Evolutionary conservation across 495 filamentous ascomycete species (phyloP).

Genomic region (Penicillium subrubescens): DNA sequence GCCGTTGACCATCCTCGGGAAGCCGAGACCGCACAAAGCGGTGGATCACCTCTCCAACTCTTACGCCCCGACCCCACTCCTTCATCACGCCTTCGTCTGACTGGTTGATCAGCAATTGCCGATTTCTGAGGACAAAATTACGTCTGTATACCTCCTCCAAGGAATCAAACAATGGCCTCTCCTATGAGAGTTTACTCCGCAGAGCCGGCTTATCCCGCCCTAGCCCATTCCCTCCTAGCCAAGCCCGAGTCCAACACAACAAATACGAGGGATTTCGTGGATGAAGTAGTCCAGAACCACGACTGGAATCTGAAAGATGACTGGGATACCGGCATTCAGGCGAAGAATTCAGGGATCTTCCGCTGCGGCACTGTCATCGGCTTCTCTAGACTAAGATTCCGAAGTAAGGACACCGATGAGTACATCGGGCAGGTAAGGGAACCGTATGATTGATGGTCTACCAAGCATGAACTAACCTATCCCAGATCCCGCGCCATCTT

Average conservation of each 20-base stretch:
- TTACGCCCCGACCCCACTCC: background rate
- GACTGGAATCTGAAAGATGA: constrained; percentile 39
- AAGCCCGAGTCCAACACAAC: background rate
- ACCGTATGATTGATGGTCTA: background rate
- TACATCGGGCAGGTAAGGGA: constrained; percentile 37
- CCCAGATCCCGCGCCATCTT: constrained; percentile 23
- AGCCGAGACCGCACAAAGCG: constrained; percentile 13
- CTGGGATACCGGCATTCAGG: constrained; percentile 28
- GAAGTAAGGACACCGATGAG: constrained; percentile 31
- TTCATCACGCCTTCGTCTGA: background rate
- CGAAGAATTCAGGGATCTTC: constrained; percentile 24
- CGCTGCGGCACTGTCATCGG: constrained; percentile 39
- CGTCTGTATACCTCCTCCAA: background rate
- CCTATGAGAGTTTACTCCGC: constrained; percentile 26
- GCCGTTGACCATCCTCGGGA: background rate
- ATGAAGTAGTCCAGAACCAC: constrained; percentile 1
- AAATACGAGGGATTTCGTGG: background rate
- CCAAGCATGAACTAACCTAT: constrained; percentile 1
- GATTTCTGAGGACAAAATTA: background rate
- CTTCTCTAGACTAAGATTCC: constrained; percentile 38
- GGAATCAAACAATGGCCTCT: constrained; percentile 10
- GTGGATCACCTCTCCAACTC: constrained; percentile 8
- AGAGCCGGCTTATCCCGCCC: constrained; percentile 39
- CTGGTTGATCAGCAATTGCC: background rate
- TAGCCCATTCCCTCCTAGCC: constrained; percentile 37